Evolutionary conservation across 108 stramenopile genomes (phyloP).

Genomic region (Asterionellopsis glacialis): DNA sequence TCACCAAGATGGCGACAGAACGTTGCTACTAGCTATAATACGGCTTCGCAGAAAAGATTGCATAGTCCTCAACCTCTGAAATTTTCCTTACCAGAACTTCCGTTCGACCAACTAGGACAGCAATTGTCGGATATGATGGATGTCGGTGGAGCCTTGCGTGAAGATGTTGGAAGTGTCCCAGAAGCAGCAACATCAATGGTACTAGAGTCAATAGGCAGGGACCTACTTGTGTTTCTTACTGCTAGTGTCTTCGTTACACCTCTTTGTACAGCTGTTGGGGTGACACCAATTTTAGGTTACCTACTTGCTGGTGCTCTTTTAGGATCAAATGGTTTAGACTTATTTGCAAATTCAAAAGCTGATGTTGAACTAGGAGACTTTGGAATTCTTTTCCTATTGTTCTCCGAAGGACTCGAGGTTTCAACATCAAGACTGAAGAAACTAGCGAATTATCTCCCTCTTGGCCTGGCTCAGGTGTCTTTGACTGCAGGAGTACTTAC

Average conservation of each 20-base stretch:
- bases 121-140: conserved; percentile 14
- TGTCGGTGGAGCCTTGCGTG: conserved; percentile 12
- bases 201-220: conserved; percentile 50
- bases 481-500: conserved; percentile 44
- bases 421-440: conserved; percentile 38
- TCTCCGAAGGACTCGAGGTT: conserved; percentile 68
- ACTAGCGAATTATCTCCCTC: conserved; percentile 43
- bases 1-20: no score
- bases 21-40: no score
- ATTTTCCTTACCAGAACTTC: background rate
- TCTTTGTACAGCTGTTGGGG: conserved; percentile 20
- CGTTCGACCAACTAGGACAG: conserved; percentile 27
- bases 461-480: conserved; percentile 61
- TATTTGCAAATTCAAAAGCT: conserved; percentile 55
- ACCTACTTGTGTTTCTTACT: conserved; percentile 55
- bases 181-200: conserved; percentile 41
- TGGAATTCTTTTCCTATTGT: conserved; percentile 75
- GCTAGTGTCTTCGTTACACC: conserved; percentile 60
- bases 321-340: conserved; percentile 59
- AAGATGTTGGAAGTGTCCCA: conserved; percentile 21
- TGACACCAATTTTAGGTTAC: conserved; percentile 70
- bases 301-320: conserved; percentile 47
- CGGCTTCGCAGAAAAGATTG: no score
- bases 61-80: no score
- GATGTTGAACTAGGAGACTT: conserved; percentile 73